phyloP scores from a whole-genome alignment of 768 basidiomycete species.

The Leucocoprinus sp. region DNA sequence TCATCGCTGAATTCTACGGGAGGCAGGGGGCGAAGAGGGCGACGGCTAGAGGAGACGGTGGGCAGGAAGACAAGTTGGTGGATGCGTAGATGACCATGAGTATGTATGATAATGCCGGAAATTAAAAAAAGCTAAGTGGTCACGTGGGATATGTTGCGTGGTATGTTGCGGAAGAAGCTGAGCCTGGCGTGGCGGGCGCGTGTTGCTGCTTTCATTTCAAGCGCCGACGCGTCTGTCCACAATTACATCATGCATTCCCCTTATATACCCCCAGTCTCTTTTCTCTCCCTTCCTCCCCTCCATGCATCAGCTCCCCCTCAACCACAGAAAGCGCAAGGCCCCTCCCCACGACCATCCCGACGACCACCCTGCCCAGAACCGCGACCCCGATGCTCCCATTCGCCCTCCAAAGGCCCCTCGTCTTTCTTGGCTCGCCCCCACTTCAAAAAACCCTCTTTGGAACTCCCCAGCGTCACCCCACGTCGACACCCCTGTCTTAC shows the following conservation, averaged over 20 bases:
- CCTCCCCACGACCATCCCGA: slow-evolving; percentile 37
- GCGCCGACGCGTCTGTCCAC: slow-evolving; percentile 11
- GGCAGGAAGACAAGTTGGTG: slow-evolving; percentile 31
- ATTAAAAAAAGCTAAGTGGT: too few relatives aligned
- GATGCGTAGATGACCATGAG: slow-evolving; percentile 55
- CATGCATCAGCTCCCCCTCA: slow-evolving; percentile 48
- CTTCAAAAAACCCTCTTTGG: slow-evolving; percentile 20
- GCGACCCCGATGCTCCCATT: slow-evolving; percentile 22
- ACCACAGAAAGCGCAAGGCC: slow-evolving; percentile 65
- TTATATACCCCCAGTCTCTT: slow-evolving; percentile 25
- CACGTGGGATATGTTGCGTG: too few relatives aligned
- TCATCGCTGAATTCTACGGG: slow-evolving; percentile 87
- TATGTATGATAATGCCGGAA: too few relatives aligned
- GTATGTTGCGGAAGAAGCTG: too few relatives aligned
- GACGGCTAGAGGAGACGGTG: slow-evolving; percentile 33
- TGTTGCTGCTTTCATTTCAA: slow-evolving; percentile 7
- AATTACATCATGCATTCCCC: slow-evolving; percentile 33
- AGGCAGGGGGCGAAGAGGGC: slow-evolving; percentile 70
- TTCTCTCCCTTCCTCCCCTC: slow-evolving; percentile 21
- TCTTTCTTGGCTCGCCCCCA: slow-evolving; percentile 29
- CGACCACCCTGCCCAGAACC: slow-evolving; percentile 26
- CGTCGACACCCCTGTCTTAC: slow-evolving; percentile 24
- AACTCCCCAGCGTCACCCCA: slow-evolving; percentile 23
- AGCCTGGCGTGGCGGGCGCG: slow-evolving; percentile 11
- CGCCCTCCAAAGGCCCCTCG: slow-evolving; percentile 28